A percentile compares a stretch with the other conserved stretches of the same genome.
Evolutionary conservation across 176 grass and related monocot genomes (phyloP).

Genomic region (Aegilops umbellulata): DNA sequence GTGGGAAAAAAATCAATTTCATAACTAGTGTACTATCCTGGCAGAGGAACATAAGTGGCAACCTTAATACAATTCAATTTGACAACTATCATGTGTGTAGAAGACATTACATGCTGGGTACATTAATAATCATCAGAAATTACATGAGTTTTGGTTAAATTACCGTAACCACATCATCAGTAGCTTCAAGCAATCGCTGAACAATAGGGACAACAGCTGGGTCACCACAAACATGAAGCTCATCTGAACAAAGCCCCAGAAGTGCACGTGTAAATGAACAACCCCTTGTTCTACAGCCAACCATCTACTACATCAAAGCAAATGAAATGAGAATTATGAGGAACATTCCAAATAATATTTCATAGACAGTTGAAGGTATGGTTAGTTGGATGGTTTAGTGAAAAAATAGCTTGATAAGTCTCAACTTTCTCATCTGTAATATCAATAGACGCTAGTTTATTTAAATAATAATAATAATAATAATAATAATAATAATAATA

Average conservation of each 20-base stretch:
- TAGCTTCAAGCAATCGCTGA: conserved; percentile 81
- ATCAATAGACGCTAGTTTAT: not conserved
- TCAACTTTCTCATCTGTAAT: not conserved
- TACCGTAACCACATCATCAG: conserved; percentile 87
- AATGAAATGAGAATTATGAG: conserved; percentile 25
- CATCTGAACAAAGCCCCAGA: conserved; percentile 90
- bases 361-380: conserved; percentile 15
- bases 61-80: conserved; percentile 21
- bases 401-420: not conserved
- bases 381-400: conserved; percentile 10
- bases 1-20: conserved; percentile 2
- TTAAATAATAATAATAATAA: not conserved
- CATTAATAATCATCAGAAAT: not conserved
- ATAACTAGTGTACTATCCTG: not conserved
- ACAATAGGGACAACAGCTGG: conserved; percentile 93
- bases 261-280: conserved; percentile 93
- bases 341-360: conserved; percentile 20
- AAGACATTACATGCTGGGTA: not conserved
- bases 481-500: not conserved
- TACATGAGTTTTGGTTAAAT: conserved; percentile 16
- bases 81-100: not conserved
- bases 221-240: conserved; percentile 96
- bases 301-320: conserved; percentile 66
- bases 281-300: conserved; percentile 89
- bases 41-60: conserved; percentile 26